Conservation (phyloP, 257 asterid genomes). For the Parsonsia alboflavescens region DNA sequence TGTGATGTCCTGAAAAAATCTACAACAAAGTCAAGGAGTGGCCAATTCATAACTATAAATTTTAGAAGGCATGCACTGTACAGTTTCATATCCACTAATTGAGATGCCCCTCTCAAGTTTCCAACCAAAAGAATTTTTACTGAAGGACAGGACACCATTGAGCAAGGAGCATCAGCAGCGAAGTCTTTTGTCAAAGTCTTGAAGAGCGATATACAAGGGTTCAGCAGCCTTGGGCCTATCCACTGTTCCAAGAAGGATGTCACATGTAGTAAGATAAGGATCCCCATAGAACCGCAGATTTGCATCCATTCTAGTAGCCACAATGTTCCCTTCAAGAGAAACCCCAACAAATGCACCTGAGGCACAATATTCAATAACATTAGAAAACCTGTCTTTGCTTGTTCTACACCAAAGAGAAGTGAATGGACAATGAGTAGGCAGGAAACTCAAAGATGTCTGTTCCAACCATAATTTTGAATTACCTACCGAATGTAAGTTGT, state of each 20-base stretch:
- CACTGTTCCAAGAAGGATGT: conserved; percentile 82
- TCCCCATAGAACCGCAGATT: conserved; percentile 92
- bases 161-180: conserved; percentile 26
- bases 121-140: neutral
- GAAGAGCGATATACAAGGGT: conserved; percentile 73
- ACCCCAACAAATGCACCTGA: conserved; percentile 96
- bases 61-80: neutral
- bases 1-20: neutral
- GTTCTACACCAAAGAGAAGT: neutral
- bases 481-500: neutral
- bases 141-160: neutral
- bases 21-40: neutral
- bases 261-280: conserved; percentile 88
- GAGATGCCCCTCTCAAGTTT: neutral
- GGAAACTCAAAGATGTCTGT: neutral
- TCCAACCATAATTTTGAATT: neutral
- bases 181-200: conserved; percentile 56
- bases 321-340: conserved; percentile 86
- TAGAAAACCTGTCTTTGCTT: neutral
- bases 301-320: conserved; percentile 86
- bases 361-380: conserved; percentile 16
- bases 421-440: neutral
- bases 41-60: too few relatives aligned
- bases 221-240: conserved; percentile 96
- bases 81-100: neutral